phyloP scores from a whole-genome alignment of 768 basidiomycete genomes.

The Phaeotremella fagi region DNA sequence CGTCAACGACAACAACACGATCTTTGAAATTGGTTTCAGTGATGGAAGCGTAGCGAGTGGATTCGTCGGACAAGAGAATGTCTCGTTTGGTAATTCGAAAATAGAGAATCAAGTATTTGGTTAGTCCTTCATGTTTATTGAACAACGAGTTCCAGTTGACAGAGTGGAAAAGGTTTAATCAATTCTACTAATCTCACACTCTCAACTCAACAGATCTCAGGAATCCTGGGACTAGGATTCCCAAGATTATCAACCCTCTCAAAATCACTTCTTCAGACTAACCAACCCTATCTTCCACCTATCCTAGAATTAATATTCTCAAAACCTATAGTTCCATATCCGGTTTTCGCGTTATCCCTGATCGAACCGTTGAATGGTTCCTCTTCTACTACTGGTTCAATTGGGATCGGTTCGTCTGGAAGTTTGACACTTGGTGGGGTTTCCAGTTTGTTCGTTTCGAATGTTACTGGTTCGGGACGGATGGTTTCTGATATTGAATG shows the following conservation, averaged over 20 bases:
- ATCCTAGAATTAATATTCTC: constrained; percentile 27
- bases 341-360: constrained; percentile 37
- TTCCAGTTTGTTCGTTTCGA: constrained; percentile 19
- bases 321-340: constrained; percentile 24
- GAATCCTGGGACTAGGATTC: constrained; percentile 39
- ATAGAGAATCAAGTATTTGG: constrained; percentile 21
- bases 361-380: too few relatives aligned
- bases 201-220: constrained; percentile 28
- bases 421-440: constrained; percentile 40
- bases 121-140: constrained; percentile 11
- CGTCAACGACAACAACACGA: constrained; percentile 16
- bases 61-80: constrained; percentile 20
- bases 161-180: constrained; percentile 31
- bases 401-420: constrained; percentile 22
- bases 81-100: constrained; percentile 12
- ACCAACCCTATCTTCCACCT: constrained; percentile 30
- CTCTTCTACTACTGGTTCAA: constrained; percentile 13
- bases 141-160: neutral
- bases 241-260: constrained; percentile 26
- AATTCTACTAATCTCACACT: constrained; percentile 36
- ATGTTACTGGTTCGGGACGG: constrained; percentile 14
- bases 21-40: constrained; percentile 28
- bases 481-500: constrained; percentile 40
- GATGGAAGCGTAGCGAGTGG: constrained; percentile 30
- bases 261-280: neutral